Conservation (phyloP, 805 yeast species). For the Cyberlindnera samutprakarnensis region DNA sequence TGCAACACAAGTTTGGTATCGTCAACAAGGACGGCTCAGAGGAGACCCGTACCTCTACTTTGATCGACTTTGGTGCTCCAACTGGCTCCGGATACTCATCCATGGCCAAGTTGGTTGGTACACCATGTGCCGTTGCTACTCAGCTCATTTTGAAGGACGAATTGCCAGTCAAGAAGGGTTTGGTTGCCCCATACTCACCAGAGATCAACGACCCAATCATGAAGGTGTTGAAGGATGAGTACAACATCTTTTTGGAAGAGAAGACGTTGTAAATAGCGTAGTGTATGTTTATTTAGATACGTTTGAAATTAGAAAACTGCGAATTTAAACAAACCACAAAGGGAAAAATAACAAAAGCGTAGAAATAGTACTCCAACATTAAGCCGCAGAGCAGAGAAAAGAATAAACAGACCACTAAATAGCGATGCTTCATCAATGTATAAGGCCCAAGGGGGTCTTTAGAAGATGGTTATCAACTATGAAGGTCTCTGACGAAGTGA, state of each 20-base stretch:
- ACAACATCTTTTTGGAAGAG: slow-evolving; percentile 82
- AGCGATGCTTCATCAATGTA: neutral
- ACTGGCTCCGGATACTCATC: slow-evolving; percentile 84
- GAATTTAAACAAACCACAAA: too few species aligned
- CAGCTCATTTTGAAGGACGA: slow-evolving; percentile 75
- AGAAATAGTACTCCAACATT: too few species aligned
- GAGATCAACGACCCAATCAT: slow-evolving; percentile 87
- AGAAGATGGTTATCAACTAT: slow-evolving; percentile 9
- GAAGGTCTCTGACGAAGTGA: slow-evolving; percentile 39
- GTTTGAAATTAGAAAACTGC: too few species aligned
- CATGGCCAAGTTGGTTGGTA: slow-evolving; percentile 98
- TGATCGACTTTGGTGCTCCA: slow-evolving; percentile 88
- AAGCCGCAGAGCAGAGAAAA: too few species aligned
- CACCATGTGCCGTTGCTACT: slow-evolving; percentile 95
- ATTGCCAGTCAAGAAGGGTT: slow-evolving; percentile 67
- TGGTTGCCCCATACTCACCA: slow-evolving; percentile 88
- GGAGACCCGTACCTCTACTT: slow-evolving; percentile 91
- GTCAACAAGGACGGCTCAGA: slow-evolving; percentile 90
- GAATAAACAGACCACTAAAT: too few species aligned
- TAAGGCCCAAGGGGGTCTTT: neutral
- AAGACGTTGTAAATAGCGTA: slow-evolving; percentile 48
- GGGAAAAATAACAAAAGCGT: too few species aligned
- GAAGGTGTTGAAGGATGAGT: slow-evolving; percentile 84
- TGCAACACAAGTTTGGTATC: slow-evolving; percentile 97
- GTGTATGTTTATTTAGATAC: too few species aligned